Base-by-base conservation (phyloP, 108 stramenopile species). In the Skeletonema potamos region DNA sequence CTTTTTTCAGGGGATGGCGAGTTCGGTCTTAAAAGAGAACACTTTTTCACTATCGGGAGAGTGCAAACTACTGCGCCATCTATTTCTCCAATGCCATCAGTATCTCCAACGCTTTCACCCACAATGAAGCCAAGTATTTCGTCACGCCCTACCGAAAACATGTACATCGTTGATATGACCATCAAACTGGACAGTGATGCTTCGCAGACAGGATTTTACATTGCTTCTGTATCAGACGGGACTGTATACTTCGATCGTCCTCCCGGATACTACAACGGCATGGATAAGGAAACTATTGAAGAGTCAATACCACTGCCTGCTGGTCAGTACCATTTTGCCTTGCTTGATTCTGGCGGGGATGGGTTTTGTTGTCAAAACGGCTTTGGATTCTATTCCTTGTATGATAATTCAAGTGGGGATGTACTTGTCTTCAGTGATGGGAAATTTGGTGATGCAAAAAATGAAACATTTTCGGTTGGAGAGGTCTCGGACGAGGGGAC, bases 1-100 rank as follows among this genome's bases (percentile, higher is more conserved):
- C n/a, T 72, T 46, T 72, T 72, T 55, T 62, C 51, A 15, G 70
- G 70, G 18, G 27, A 54, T 61, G 70, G 70, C 26, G 70, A 72
- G 48, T 72, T 44, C 13, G 70, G 70, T 37, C 60, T 41, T 11
- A 34, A 56, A 54, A 54, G 34, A 51, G 61, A 54, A 43, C 70
- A 72, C 61, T 34, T 32, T 6, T 72, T 72, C 48, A 54, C 28
- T 37, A 29, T 51, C 18, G 70, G 61, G 20, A 54, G 18, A 56
- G 3, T 18, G 9, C 61, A 34, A 55, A 62, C 59, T 13, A 8
- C n/a, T 33, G 28, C 67, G 12, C 54, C 67, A 27, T 55, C 67
- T 0, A 22, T 17, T 0, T 59, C 58, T 6, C 9, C 11, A n/a
- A 27, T 6, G 12, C 67, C 67, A 36, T 37, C 54, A 15, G 26